phyloP scores from a whole-genome alignment of 345 rosid genomes.

The Hibiscus trionum region DNA sequence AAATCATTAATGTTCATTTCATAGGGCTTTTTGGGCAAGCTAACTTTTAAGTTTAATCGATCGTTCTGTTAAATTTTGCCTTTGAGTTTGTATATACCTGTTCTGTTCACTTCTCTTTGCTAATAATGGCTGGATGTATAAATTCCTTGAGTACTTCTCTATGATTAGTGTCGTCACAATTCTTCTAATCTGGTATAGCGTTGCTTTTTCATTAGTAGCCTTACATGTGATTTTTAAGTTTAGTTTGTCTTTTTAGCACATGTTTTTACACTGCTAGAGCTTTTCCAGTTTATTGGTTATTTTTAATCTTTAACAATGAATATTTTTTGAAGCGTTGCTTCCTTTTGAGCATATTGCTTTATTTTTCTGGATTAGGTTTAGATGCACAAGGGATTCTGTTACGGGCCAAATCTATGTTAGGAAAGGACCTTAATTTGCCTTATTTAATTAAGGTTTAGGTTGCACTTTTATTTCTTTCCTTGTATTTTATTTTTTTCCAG shows the following conservation, averaged over 20 bases:
- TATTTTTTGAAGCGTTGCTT: neutral
- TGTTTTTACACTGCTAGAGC: neutral
- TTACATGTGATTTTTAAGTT: neutral
- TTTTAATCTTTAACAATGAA: neutral
- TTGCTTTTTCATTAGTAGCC: neutral
- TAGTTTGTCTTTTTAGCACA: neutral
- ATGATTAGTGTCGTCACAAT: neutral
- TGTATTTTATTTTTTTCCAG: too few relatives aligned
- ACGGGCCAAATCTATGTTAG: too few relatives aligned
- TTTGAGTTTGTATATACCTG: neutral
- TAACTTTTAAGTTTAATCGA: neutral
- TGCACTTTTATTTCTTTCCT: too few relatives aligned
- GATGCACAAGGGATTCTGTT: neutral
- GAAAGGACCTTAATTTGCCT: too few relatives aligned
- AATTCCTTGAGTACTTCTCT: neutral
- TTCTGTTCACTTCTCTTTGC: neutral
- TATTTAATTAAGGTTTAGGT: too few relatives aligned
- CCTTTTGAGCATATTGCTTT: neutral
- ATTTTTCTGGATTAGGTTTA: neutral
- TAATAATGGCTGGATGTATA: neutral
- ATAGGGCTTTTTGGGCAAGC: neutral
- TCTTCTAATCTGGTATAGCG: neutral
- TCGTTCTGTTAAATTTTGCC: neutral
- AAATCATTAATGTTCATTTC: slow-evolving; percentile 4
- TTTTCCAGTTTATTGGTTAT: neutral